These are phyloP conservation scores for Biscogniauxia marginata DNA, from an alignment of 2,329 filamentous ascomycete species.

Conservation along the genomic window DNA sequence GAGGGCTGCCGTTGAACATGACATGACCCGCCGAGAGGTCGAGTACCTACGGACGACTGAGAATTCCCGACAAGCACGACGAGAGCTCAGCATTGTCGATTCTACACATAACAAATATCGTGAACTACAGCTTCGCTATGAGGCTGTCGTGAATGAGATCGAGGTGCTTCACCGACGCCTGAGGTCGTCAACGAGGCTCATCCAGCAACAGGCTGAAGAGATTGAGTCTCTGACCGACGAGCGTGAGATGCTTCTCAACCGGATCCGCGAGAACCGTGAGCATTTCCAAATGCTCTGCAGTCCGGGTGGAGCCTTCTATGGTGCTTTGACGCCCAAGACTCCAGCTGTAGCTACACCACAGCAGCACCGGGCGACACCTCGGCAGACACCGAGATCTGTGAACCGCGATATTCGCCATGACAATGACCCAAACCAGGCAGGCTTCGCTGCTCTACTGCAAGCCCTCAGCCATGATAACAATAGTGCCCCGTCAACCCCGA, in stretches of 20 bases:
- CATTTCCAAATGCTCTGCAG: constrained; percentile 79
- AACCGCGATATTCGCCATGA: constrained; percentile 41
- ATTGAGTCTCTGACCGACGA: constrained; percentile 70
- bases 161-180: constrained; percentile 62
- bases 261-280: constrained; percentile 86
- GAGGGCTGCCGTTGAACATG: constrained; percentile 84
- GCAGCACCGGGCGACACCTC: constrained; percentile 47
- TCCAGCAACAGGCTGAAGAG: constrained; percentile 75
- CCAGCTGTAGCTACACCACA: constrained; percentile 44
- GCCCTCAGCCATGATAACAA: constrained; percentile 76
- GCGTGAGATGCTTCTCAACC: constrained; percentile 72
- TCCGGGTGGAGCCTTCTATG: constrained; percentile 66
- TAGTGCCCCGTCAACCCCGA: constrained; percentile 72
- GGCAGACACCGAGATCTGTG: constrained; percentile 47
- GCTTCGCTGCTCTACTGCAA: constrained; percentile 77
- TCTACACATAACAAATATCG: constrained; percentile 53
- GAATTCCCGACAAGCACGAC: constrained; percentile 60
- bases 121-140: constrained; percentile 65
- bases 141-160: constrained; percentile 66
- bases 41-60: constrained; percentile 78
- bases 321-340: constrained; percentile 58
- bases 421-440: constrained; percentile 55
- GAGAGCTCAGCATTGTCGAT: constrained; percentile 52
- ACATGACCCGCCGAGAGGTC: constrained; percentile 85
- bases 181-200: constrained; percentile 72